phyloP scores from a whole-genome alignment of 371 early-diverging fungal genomes.

The Chytridiales sp. region DNA sequence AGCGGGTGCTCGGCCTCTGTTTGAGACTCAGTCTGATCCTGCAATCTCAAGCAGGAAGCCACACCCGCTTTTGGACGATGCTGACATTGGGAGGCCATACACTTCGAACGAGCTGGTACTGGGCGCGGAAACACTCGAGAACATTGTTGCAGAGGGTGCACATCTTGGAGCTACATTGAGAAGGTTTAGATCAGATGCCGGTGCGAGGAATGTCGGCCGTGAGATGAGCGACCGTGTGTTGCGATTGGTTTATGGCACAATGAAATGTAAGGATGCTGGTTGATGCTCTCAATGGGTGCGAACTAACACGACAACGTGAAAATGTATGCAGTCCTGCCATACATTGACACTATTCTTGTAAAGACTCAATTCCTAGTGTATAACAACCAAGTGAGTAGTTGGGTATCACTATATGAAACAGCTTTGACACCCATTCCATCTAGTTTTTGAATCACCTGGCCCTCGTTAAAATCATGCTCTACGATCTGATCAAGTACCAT shows the following conservation, averaged over 20 bases:
- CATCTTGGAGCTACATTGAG: conserved; percentile 36
- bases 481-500: conserved; percentile 48
- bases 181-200: conserved; percentile 13
- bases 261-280: conserved; percentile 68
- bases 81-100: conserved; percentile 23
- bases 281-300: not conserved
- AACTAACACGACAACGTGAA: not conserved
- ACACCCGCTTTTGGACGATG: conserved; percentile 38
- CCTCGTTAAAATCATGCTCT: conserved; percentile 46
- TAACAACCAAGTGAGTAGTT: conserved; percentile 41
- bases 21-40: conserved; percentile 19
- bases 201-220: conserved; percentile 4
- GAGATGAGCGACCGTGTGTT: conserved; percentile 48
- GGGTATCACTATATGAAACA: not conserved
- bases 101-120: conserved; percentile 38
- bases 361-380: conserved; percentile 57
- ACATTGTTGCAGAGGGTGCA: conserved; percentile 46
- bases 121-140: conserved; percentile 51
- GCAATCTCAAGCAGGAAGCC: conserved; percentile 19
- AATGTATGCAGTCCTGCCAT: conserved; percentile 39
- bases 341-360: conserved; percentile 48
- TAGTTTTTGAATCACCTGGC: conserved; percentile 47
- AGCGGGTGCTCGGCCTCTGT: conserved; percentile 4
- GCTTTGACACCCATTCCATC: not conserved
- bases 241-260: conserved; percentile 80